Base-by-base conservation (phyloP, 73 alveolate genomes). In the Effrenium voratum region DNA sequence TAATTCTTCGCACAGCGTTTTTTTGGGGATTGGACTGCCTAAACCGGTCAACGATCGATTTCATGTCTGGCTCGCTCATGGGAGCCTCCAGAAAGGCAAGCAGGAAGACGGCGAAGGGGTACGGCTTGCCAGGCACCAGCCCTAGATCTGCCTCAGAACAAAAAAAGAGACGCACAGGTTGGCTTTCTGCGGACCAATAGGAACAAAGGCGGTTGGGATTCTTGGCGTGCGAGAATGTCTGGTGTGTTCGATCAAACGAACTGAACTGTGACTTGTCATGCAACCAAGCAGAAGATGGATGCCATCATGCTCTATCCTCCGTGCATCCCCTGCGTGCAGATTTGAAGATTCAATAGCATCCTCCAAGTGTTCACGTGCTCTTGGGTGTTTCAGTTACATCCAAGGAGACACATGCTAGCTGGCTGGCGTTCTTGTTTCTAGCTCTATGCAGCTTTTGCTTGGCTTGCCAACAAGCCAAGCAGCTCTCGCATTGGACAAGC, bases 91-190 rank as follows among this genome's bases (percentile, higher is more conserved):
- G 38, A 30, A 90, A 90, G 44, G 68, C 76, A 34, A 90, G n/a
- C 75, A 90, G 49, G 55, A n/a, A 36, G 40, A 70, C 28, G 76
- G 97, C 97, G 43, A 28, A 46, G 85, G 86, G 63, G 34, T n/a
- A 68, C 55, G 97, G 97, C 55, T 80, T 72, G 43, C 97, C 97
- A 26, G 97, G 97, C 34, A 90, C 38, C 30, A 76, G 45, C 32
- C 97, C 97, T 28, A 90, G 57, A 19, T 90, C 83, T 0, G 97
- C 97, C 94, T 85, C 43, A 45, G 30, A 13, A 41, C 6, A 5
- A 8, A 36, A 28, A 22, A 0, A 1, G 52, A 30, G 34, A 10
- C 70, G 12, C 43, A 30, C 13, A 46, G 13, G 47, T 4, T 19
- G 34, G 47, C 44, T 19, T 70, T 46, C 24, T 5, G 46, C 26